These are phyloP conservation scores for Cytospora piceicola DNA, from an alignment of 2,329 filamentous ascomycete species.

Conservation along the genomic window DNA sequence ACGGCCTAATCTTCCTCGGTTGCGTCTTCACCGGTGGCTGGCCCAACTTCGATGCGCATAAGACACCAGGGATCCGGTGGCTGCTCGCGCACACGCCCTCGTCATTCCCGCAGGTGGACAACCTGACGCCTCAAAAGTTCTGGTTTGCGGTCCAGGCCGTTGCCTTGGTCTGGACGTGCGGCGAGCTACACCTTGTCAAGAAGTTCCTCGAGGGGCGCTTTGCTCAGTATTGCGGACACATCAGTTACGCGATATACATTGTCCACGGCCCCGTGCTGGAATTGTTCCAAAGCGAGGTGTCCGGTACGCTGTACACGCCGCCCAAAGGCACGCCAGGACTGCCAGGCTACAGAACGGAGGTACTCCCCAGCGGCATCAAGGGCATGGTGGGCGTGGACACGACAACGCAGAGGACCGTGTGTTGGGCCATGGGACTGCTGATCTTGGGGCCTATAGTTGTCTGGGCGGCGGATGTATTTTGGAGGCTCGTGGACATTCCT, in stretches of 20 bases:
- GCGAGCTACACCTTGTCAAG: constrained; percentile 42
- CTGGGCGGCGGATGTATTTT: constrained; percentile 63
- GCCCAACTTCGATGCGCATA: constrained; percentile 43
- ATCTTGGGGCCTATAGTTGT: constrained; percentile 46
- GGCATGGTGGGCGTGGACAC: constrained; percentile 40
- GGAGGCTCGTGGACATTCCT: constrained; percentile 57
- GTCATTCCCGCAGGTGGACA: constrained; percentile 40
- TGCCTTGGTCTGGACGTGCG: constrained; percentile 44
- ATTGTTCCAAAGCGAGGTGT: constrained; percentile 39
- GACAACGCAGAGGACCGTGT: constrained; percentile 37
- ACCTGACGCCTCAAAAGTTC: constrained; percentile 42
- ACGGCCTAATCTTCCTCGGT: constrained; percentile 37
- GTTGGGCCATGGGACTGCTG: constrained; percentile 46
- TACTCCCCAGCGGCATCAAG: constrained; percentile 38
- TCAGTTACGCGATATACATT: constrained; percentile 62
- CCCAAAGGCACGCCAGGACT: constrained; percentile 33
- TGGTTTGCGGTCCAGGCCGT: constrained; percentile 44
- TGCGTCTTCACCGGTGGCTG: constrained; percentile 46
- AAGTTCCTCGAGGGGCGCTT: constrained; percentile 50
- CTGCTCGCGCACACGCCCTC: constrained; percentile 41
- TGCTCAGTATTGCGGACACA: constrained; percentile 59
- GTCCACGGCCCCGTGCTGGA: constrained; percentile 58
- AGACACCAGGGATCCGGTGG: constrained; percentile 41
- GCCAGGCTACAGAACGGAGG: constrained; percentile 32
- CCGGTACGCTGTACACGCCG: constrained; percentile 36